Percentiles rank a stretch among this genome's conserved stretches.
Evolutionary conservation across 1,139 yeast genomes (phyloP).

Genomic region (Suzukiozyma palmioleophila): DNA sequence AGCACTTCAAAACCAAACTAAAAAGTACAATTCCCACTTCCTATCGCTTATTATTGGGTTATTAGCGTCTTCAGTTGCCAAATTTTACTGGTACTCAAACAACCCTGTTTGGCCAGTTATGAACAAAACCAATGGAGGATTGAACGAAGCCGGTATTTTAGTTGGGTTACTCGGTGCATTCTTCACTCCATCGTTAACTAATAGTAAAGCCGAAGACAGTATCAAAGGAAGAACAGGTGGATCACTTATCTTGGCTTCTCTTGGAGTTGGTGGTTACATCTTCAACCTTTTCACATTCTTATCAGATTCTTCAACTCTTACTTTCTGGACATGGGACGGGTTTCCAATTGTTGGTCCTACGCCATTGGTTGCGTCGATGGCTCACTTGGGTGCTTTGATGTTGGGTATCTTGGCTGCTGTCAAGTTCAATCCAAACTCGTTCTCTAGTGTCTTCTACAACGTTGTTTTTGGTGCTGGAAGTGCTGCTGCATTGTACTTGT

Average conservation of each 20-base stretch:
- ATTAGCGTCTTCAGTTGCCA: conserved; percentile 65
- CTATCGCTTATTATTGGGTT: conserved; percentile 70
- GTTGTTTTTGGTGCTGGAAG: conserved; percentile 46
- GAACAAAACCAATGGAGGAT: conserved; percentile 83
- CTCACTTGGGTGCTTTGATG: conserved; percentile 57
- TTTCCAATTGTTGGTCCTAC: conserved; percentile 84
- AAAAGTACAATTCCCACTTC: conserved; percentile 48
- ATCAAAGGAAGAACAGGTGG: conserved; percentile 25
- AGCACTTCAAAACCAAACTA: conserved; percentile 37
- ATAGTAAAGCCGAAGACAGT: not conserved
- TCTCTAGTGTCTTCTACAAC: conserved; percentile 24
- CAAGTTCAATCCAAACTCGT: conserved; percentile 20
- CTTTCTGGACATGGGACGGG: conserved; percentile 94
- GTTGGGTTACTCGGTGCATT: conserved; percentile 64
- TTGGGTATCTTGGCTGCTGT: conserved; percentile 45
- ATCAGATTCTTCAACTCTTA: conserved; percentile 79
- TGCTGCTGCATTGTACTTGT: conserved; percentile 44
- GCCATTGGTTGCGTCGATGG: conserved; percentile 82
- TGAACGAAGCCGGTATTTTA: conserved; percentile 66
- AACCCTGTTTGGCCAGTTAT: conserved; percentile 97
- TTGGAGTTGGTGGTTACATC: conserved; percentile 75
- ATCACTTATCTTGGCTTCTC: conserved; percentile 46
- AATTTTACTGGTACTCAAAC: conserved; percentile 74
- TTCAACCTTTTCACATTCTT: conserved; percentile 72
- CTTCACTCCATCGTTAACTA: conserved; percentile 36